A percentile compares a stretch with the other conserved stretches of the same genome.
phyloP scores from a whole-genome alignment of 805 yeast species.

The Candida peoriensis region DNA sequence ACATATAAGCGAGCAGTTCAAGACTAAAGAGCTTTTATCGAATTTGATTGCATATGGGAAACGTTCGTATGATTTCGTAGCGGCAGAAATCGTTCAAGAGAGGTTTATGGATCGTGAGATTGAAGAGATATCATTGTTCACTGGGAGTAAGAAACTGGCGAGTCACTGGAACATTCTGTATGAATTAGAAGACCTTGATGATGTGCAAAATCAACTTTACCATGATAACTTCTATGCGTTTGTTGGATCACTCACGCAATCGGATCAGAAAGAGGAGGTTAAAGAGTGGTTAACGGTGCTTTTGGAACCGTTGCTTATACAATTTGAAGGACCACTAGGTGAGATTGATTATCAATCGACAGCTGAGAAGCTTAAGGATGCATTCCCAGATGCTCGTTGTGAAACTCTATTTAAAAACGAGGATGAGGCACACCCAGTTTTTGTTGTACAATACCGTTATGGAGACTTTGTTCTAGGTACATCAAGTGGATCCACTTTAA shows the following conservation, averaged over 20 bases:
- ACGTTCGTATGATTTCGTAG: constrained; percentile 3
- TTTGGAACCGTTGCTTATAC: constrained; percentile 6
- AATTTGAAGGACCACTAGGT: background rate
- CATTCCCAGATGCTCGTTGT: constrained; percentile 1
- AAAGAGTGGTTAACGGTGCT: constrained; percentile 8
- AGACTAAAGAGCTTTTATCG: background rate
- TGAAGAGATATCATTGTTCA: constrained; percentile 2
- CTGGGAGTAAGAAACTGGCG: constrained; percentile 2
- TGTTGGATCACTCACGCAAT: constrained; percentile 4
- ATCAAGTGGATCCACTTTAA: constrained; percentile 2
- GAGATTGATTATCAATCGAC: too few relatives aligned
- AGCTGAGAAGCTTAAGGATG: background rate
- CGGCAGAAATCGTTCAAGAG: constrained; percentile 2
- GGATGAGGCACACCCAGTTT: background rate
- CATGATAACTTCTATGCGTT: constrained; percentile 9
- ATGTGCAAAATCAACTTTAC: background rate
- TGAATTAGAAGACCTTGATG: background rate
- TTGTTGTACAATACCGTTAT: constrained; percentile 1
- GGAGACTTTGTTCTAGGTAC: constrained; percentile 2
- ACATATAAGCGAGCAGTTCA: background rate
- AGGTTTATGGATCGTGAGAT: constrained; percentile 7
- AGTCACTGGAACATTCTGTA: constrained; percentile 6
- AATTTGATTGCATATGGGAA: constrained; percentile 5
- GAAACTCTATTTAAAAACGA: background rate
- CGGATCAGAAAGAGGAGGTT: constrained; percentile 1